Evolutionary conservation across 495 filamentous ascomycete species (phyloP).

Genomic region (Penicillium waksmanii): DNA sequence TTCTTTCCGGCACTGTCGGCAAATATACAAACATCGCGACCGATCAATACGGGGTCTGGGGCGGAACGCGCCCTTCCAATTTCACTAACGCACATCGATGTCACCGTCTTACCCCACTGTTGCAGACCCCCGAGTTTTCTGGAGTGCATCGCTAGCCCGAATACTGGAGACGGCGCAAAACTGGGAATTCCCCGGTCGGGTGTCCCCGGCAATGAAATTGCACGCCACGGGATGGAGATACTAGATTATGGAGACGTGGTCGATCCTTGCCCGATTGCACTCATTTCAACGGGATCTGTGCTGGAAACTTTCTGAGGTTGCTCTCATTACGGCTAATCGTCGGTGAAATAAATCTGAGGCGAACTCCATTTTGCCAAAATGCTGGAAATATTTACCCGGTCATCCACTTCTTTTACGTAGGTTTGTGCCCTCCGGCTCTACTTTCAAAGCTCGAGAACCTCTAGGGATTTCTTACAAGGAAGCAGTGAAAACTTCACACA

Average conservation of each 20-base stretch:
- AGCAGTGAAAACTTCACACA: too few relatives aligned
- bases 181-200: background rate
- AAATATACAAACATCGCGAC: background rate
- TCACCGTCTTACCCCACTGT: background rate
- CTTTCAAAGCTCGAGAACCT: too few relatives aligned
- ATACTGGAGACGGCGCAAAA: background rate
- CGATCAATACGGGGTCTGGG: background rate
- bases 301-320: background rate
- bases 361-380: background rate
- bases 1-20: background rate
- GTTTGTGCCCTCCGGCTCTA: too few relatives aligned
- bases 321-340: background rate
- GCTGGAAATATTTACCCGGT: background rate
- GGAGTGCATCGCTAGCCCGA: conserved; percentile 2
- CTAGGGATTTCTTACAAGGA: too few relatives aligned
- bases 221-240: background rate
- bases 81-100: background rate
- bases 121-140: conserved; percentile 2
- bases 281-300: background rate
- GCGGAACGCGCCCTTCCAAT: background rate
- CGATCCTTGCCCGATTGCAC: background rate
- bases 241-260: background rate
- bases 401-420: background rate
- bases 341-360: background rate
- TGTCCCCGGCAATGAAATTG: background rate